Conservation (phyloP, 2,329 filamentous ascomycete genomes). For the Podosphaera fusca region DNA sequence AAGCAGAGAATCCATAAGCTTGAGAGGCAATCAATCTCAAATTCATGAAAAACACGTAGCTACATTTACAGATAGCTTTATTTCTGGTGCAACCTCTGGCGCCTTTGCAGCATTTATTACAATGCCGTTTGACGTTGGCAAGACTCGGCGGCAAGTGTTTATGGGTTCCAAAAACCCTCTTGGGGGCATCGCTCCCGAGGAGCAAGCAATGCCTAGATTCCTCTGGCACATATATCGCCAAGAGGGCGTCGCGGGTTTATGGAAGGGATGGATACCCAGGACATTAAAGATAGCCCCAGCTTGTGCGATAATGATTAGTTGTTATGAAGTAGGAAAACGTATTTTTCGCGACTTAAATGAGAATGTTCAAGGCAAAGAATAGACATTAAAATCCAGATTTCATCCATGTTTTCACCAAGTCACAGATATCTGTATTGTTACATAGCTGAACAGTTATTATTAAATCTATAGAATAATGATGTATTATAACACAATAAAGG, state of each 20-base stretch:
- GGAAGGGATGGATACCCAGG: slow-evolving; percentile 75
- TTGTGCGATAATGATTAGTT: slow-evolving; percentile 98
- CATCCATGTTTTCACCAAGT: not conserved
- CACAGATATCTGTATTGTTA: not conserved
- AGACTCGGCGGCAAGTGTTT: slow-evolving; percentile 78
- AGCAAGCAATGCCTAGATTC: slow-evolving; percentile 56
- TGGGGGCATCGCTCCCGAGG: slow-evolving; percentile 38
- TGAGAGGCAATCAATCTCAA: slow-evolving; percentile 21
- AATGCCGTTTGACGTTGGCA: slow-evolving; percentile 91
- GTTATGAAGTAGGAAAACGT: slow-evolving; percentile 87
- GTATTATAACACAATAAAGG: too few relatives aligned
- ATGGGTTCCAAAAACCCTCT: slow-evolving; percentile 25
- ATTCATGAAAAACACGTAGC: slow-evolving; percentile 46
- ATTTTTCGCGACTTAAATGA: slow-evolving; percentile 58
- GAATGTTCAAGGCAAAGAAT: slow-evolving; percentile 11
- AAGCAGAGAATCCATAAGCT: slow-evolving; percentile 21
- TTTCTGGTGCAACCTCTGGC: slow-evolving; percentile 64
- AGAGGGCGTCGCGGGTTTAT: slow-evolving; percentile 61
- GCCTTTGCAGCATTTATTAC: slow-evolving; percentile 71
- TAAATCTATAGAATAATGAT: not conserved
- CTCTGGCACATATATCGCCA: slow-evolving; percentile 78
- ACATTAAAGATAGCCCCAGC: slow-evolving; percentile 88
- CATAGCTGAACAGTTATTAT: not conserved
- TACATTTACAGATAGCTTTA: slow-evolving; percentile 73
- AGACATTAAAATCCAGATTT: not conserved